A percentile compares a stretch with the other conserved stretches of the same genome.
Evolutionary conservation across 2,329 filamentous ascomycete species (phyloP).

Genomic region (Ceratocystis albifundus): DNA sequence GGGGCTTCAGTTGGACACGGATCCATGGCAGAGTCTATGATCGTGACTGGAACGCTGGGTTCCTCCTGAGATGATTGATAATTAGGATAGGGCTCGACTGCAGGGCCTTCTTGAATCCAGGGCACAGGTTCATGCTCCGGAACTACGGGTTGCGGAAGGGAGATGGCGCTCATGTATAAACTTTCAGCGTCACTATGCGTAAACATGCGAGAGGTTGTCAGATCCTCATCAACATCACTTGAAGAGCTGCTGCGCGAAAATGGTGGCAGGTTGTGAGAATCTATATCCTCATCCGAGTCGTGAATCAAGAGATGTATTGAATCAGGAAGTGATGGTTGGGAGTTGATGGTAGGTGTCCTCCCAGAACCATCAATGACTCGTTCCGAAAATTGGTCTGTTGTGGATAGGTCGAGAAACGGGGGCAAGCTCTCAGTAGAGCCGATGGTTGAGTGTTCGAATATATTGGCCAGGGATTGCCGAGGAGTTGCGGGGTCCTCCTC

Average conservation of each 20-base stretch:
- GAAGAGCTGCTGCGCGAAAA: conserved; percentile 20
- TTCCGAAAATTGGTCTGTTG: background rate
- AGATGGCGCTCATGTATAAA: conserved; percentile 72
- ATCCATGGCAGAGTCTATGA: background rate
- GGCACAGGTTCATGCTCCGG: background rate
- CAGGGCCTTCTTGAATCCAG: background rate
- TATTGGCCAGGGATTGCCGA: conserved; percentile 15
- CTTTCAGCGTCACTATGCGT: conserved; percentile 73
- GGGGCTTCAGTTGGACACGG: background rate
- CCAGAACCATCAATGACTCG: background rate
- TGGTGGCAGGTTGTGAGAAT: background rate
- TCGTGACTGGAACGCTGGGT: background rate
- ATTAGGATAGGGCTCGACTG: too few species aligned
- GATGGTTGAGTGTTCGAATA: background rate
- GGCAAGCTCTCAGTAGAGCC: conserved; percentile 16
- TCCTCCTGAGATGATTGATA: background rate
- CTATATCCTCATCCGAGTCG: conserved; percentile 11
- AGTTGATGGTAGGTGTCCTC: background rate
- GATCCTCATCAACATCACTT: conserved; percentile 35
- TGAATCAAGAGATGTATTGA: conserved; percentile 13
- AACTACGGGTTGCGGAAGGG: conserved; percentile 32
- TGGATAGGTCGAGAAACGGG: conserved; percentile 13
- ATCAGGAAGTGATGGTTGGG: conserved; percentile 11
- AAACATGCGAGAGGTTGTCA: conserved; percentile 57
- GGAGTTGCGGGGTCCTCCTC: conserved; percentile 21